Conservation (phyloP, 305 asterid genomes). For the Ruellia speciosa region DNA sequence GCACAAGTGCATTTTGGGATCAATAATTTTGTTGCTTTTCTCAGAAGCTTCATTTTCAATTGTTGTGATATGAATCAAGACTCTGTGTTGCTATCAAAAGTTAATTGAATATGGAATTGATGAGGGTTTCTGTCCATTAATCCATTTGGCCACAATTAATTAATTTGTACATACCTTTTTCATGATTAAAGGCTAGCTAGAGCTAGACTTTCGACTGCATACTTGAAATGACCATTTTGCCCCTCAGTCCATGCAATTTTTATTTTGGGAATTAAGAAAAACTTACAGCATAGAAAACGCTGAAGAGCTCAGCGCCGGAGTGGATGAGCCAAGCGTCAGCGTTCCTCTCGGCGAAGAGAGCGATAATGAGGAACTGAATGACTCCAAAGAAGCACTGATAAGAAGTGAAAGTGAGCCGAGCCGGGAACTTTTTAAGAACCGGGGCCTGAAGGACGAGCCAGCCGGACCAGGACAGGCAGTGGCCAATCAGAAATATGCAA, state of each 20-base stretch:
- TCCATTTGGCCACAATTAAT: no score
- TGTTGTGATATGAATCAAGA: no score
- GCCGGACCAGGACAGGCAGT: constrained; percentile 77
- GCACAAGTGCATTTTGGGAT: no score
- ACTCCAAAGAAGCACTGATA: constrained; percentile 77
- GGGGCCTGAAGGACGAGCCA: constrained; percentile 87
- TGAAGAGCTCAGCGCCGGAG: constrained; percentile 70
- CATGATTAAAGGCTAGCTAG: no score
- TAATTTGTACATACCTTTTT: no score
- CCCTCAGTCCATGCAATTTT: constrained; percentile 15
- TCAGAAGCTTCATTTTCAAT: no score
- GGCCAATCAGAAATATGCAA: constrained; percentile 71
- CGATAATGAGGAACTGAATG: constrained; percentile 63
- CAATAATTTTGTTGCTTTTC: no score
- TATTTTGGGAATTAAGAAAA: not conserved
- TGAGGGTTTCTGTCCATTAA: no score
- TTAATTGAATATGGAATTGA: no score
- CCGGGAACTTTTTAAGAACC: constrained; percentile 63
- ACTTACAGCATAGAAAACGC: constrained; percentile 81
- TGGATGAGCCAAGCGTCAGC: constrained; percentile 72
- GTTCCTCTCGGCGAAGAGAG: constrained; percentile 60
- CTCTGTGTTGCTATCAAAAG: no score
- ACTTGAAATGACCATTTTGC: not conserved
- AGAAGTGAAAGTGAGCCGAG: constrained; percentile 72
- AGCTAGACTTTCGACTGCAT: no score